These are phyloP conservation scores for Microbotryomycetes sp. DNA, from an alignment of 1,284 basidiomycete genomes.

Conservation along the genomic window DNA sequence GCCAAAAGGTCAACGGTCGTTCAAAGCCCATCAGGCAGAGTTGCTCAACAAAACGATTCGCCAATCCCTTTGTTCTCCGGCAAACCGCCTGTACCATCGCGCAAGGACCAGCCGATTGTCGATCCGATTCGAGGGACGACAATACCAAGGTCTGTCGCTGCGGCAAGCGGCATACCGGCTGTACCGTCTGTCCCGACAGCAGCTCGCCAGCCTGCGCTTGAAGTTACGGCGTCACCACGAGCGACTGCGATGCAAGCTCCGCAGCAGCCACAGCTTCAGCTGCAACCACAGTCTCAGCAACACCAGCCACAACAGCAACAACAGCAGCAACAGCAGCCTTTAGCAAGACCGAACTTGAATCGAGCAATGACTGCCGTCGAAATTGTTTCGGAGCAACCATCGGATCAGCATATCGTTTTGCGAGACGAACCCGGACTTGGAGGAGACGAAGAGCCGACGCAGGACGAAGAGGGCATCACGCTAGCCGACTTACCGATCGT, in stretches of 20 bases:
- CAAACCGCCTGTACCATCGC: constrained; percentile 32
- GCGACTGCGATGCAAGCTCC: background rate
- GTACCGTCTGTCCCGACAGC: background rate
- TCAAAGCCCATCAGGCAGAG: constrained; percentile 86
- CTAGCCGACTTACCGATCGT: constrained; percentile 94
- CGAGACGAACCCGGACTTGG: constrained; percentile 18
- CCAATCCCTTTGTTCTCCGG: constrained; percentile 37
- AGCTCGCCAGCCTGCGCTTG: background rate
- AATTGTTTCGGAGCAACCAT: constrained; percentile 36
- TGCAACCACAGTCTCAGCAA: background rate
- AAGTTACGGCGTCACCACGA: background rate
- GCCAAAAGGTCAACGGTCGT: constrained; percentile 93
- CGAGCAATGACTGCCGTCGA: constrained; percentile 36
- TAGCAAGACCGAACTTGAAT: constrained; percentile 25
- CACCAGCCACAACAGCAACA: background rate
- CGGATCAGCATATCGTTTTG: background rate
- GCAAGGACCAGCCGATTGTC: constrained; percentile 33
- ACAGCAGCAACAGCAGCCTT: background rate
- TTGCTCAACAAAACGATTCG: constrained; percentile 59
- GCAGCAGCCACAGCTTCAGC: background rate
- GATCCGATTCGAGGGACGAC: constrained; percentile 29
- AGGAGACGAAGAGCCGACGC: constrained; percentile 30
- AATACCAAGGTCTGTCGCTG: constrained; percentile 43
- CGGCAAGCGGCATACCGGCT: background rate
- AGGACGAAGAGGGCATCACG: constrained; percentile 74